Percentiles rank a stretch among this genome's conserved stretches.
Conservation (phyloP, 1,139 yeast genomes). For the Casaregolazyma suthepensis region DNA sequence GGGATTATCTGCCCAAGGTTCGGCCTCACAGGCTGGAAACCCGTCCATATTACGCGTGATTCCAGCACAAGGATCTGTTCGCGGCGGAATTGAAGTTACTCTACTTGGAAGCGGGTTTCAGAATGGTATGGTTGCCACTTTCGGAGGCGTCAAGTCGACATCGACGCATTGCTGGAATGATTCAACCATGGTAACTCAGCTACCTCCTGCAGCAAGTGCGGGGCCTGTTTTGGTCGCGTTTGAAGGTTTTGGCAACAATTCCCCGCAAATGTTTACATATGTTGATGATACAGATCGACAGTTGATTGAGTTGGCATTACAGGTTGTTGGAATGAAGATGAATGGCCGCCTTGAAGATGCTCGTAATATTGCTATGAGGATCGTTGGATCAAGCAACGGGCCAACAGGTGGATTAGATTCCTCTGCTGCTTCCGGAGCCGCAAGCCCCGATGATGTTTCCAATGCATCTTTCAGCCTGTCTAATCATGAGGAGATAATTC, state of each 20-base stretch:
- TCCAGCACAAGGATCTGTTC: constrained; percentile 89
- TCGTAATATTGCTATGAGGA: constrained; percentile 77
- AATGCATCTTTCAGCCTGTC: constrained; percentile 5
- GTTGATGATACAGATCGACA: constrained; percentile 91
- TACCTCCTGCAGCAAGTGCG: constrained; percentile 83
- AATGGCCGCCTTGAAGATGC: constrained; percentile 93
- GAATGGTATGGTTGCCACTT: constrained; percentile 74
- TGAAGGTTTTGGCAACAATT: constrained; percentile 34
- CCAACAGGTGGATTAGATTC: constrained; percentile 2
- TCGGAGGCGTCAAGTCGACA: constrained; percentile 76
- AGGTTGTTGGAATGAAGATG: constrained; percentile 91
- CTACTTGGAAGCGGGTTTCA: constrained; percentile 80
- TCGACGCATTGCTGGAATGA: constrained; percentile 97
- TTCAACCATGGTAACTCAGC: constrained; percentile 82
- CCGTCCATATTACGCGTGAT: constrained; percentile 64
- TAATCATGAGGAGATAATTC: constrained; percentile 24
- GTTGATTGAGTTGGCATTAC: constrained; percentile 84
- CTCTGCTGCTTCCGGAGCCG: constrained; percentile 4
- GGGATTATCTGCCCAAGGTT: constrained; percentile 4
- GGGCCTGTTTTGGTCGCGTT: constrained; percentile 91
- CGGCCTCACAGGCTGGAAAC: neutral
- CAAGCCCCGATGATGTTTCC: constrained; percentile 9
- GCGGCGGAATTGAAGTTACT: constrained; percentile 95
- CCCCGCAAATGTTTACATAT: constrained; percentile 70
- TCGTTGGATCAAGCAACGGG: constrained; percentile 39